Evolutionary conservation across 805 yeast species (phyloP).

Genomic region (Schizosaccharomyces osmophilus): DNA sequence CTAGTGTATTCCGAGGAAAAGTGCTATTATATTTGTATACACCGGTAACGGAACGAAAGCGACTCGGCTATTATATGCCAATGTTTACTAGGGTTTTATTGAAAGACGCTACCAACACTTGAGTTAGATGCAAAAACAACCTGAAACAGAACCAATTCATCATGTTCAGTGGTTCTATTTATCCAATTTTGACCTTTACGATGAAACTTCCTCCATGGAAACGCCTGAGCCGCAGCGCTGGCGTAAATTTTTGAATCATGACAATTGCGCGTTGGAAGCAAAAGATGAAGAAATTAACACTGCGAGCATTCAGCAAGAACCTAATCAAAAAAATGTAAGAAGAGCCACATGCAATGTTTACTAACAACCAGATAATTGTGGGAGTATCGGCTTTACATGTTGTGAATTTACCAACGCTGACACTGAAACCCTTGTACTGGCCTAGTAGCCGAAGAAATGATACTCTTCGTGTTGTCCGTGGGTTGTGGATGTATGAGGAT

Average conservation of each 20-base stretch:
- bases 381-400: constrained; percentile 8
- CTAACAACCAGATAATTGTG: constrained; percentile 7
- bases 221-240: background rate
- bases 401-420: constrained; percentile 6
- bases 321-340: background rate
- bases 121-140: background rate
- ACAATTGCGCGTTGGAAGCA: background rate
- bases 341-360: background rate
- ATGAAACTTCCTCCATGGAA: background rate
- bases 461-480: constrained; percentile 13
- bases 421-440: constrained; percentile 18
- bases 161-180: background rate
- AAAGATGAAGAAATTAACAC: background rate
- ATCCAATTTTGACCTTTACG: background rate
- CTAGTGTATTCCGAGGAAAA: too few species aligned
- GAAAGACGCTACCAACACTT: background rate
- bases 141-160: background rate
- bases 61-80: background rate
- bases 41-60: too few species aligned
- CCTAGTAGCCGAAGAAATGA: constrained; percentile 9
- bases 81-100: background rate
- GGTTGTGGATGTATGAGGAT: constrained; percentile 17
- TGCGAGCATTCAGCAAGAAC: background rate
- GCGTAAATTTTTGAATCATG: background rate
- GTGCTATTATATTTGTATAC: too few species aligned